Percentiles rank a stretch among this genome's conserved stretches.
Evolutionary conservation across 352 stramenopile genomes (phyloP).

Genomic region (Globisporangium uncinulatum): DNA sequence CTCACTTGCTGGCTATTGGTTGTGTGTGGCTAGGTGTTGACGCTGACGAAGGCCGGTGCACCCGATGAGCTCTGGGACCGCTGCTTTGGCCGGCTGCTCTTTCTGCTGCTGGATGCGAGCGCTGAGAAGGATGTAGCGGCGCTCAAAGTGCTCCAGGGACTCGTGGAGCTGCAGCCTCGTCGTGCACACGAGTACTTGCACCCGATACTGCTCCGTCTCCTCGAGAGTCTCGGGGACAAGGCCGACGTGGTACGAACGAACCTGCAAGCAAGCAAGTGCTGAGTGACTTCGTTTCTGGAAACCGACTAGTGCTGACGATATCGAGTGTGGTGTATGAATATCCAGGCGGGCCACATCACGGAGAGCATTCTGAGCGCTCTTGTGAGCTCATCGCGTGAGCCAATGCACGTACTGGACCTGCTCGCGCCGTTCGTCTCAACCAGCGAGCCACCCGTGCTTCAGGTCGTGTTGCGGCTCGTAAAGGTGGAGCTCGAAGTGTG

Average conservation of each 20-base stretch:
- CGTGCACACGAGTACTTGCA: slow-evolving; percentile 50
- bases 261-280: neutral
- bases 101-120: slow-evolving; percentile 36
- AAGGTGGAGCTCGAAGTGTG: slow-evolving; percentile 35
- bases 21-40: slow-evolving; percentile 20
- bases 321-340: neutral
- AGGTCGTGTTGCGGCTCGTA: slow-evolving; percentile 45
- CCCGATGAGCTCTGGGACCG: slow-evolving; percentile 31
- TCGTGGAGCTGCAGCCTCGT: slow-evolving; percentile 34
- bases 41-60: slow-evolving; percentile 18
- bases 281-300: too few relatives aligned
- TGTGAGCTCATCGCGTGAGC: slow-evolving; percentile 23
- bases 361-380: slow-evolving; percentile 40
- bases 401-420: slow-evolving; percentile 30
- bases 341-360: slow-evolving; percentile 42
- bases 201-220: slow-evolving; percentile 48
- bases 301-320: neutral
- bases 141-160: slow-evolving; percentile 43
- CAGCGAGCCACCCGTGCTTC: slow-evolving; percentile 34
- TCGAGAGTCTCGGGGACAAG: slow-evolving; percentile 36
- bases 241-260: slow-evolving; percentile 32
- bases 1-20: neutral
- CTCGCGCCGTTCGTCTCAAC: slow-evolving; percentile 32
- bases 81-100: slow-evolving; percentile 35
- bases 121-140: slow-evolving; percentile 41